phyloP scores from a whole-genome alignment of 352 stramenopile species.

The Thraustochytrium sp. region DNA sequence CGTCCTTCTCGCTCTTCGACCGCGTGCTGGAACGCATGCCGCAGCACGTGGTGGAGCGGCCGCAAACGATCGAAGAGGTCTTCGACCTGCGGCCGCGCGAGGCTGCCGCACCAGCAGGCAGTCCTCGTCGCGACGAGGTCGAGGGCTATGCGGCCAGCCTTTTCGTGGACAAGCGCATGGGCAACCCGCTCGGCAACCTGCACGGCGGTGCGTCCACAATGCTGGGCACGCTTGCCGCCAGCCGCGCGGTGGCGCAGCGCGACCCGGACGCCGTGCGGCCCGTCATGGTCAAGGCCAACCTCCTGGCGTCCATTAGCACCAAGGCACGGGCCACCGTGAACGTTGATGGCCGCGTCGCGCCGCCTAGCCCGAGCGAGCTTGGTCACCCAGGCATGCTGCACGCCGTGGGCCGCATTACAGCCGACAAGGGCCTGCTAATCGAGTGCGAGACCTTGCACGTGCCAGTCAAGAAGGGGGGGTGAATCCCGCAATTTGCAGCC shows the following conservation, averaged over 20 bases:
- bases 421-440: neutral
- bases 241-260: neutral
- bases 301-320: neutral
- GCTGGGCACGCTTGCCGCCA: neutral
- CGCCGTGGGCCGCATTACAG: neutral
- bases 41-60: neutral
- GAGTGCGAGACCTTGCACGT: constrained; percentile 5
- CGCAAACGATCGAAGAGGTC: neutral
- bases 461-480: neutral
- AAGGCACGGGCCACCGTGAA: neutral
- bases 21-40: neutral
- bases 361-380: neutral
- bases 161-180: neutral
- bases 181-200: constrained; percentile 11
- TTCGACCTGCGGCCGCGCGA: neutral
- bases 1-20: neutral
- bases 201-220: constrained; percentile 2
- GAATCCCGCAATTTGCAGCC: no score
- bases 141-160: neutral
- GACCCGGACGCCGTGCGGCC: neutral
- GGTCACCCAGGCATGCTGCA: neutral
- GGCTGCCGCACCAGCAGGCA: neutral
- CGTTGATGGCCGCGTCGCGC: neutral
- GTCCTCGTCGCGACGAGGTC: neutral
- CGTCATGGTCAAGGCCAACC: neutral